Percentiles rank a stretch among this genome's conserved stretches.
phyloP scores from a whole-genome alignment of 2,329 filamentous ascomycete species.

The Sporothrix sp. region DNA sequence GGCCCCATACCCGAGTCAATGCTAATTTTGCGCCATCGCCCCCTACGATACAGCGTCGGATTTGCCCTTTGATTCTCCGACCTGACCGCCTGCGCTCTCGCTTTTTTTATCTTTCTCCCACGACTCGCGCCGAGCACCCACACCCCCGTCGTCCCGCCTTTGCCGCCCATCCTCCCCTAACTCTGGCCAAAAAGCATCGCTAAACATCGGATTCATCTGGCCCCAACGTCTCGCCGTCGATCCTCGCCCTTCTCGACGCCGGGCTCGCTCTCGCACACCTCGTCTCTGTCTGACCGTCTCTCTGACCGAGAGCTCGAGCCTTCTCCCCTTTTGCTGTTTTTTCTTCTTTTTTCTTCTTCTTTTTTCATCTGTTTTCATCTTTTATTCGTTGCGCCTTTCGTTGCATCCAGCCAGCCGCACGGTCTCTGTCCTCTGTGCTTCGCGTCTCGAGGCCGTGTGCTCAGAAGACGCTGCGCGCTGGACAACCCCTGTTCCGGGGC shows the following conservation, averaged over 20 bases:
- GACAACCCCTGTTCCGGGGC: neutral
- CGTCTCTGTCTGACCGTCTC: neutral
- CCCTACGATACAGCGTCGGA: too few relatives aligned
- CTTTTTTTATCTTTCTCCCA: neutral
- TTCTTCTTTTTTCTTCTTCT: too few relatives aligned
- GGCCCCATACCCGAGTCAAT: slow-evolving; percentile 7
- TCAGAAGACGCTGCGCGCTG: too few relatives aligned
- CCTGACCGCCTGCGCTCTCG: neutral
- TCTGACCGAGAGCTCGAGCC: neutral
- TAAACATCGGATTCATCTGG: neutral
- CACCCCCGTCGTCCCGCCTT: neutral
- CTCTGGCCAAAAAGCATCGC: neutral
- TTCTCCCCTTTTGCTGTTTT: neutral
- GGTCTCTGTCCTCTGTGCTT: neutral
- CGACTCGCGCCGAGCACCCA: neutral
- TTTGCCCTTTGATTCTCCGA: too few relatives aligned
- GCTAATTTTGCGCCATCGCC: slow-evolving; percentile 2
- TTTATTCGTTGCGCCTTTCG: too few relatives aligned
- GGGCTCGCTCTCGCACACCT: slow-evolving; percentile 2
- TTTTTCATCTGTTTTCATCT: neutral
- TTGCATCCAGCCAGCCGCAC: neutral
- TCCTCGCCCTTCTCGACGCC: slow-evolving; percentile 3
- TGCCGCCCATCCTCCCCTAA: neutral
- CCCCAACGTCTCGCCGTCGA: neutral
- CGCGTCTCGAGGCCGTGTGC: neutral